Percentiles rank a stretch among this genome's conserved stretches.
phyloP scores from a whole-genome alignment of 225 moss, liverwort and hornwort genomes.

The Bryoerythrophyllum caledonicum region DNA sequence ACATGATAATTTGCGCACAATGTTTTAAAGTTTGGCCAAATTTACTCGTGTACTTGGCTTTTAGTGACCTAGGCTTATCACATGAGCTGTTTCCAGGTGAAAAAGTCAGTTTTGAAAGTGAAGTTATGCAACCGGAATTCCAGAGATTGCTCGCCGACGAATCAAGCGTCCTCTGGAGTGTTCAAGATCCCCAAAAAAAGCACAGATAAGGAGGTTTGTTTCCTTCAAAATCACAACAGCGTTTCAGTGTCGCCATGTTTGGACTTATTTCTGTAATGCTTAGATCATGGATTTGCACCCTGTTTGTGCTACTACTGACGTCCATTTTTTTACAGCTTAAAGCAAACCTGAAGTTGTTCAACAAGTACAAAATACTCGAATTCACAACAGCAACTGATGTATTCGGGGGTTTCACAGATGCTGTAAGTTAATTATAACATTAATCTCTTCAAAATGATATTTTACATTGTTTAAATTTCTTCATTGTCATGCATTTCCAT shows the following conservation, averaged over 20 bases:
- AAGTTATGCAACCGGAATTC: slow-evolving; percentile 60
- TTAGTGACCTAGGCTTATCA: not conserved
- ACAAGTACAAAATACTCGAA: slow-evolving; percentile 66
- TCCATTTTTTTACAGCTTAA: slow-evolving; percentile 42
- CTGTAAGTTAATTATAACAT: slow-evolving; percentile 37
- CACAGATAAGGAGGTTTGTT: slow-evolving; percentile 70
- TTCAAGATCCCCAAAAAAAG: slow-evolving; percentile 65
- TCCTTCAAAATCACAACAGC: not conserved
- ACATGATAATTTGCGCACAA: not conserved
- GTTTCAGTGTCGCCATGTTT: not conserved
- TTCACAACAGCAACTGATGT: slow-evolving; percentile 70
- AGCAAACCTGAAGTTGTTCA: slow-evolving; percentile 51
- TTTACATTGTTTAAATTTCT: too few relatives aligned
- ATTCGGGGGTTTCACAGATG: slow-evolving; percentile 68
- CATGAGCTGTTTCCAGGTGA: slow-evolving; percentile 48
- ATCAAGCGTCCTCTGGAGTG: slow-evolving; percentile 40
- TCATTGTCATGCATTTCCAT: not conserved
- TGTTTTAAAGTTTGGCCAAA: not conserved
- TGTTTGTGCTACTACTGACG: not conserved
- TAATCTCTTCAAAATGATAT: not conserved
- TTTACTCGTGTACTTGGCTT: not conserved
- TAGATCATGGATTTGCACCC: too few relatives aligned
- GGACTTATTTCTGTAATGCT: too few relatives aligned
- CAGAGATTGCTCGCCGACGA: slow-evolving; percentile 45
- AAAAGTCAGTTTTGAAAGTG: slow-evolving; percentile 66